Evolutionary conservation across 768 basidiomycete species (phyloP).

Genomic region (Coprinopsis cinerea): DNA sequence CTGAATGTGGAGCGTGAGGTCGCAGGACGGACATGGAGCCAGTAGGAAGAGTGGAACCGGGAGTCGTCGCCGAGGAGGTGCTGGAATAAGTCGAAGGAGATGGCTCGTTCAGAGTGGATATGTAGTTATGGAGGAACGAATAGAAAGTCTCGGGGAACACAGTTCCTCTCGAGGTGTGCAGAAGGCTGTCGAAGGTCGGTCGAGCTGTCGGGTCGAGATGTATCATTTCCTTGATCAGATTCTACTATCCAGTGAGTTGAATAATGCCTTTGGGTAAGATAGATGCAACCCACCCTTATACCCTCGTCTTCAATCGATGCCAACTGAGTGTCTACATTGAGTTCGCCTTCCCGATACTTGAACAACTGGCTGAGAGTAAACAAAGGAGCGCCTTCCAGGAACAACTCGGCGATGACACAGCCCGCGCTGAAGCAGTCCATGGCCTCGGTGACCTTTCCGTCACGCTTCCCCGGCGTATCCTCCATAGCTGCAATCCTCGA

Average conservation of each 20-base stretch:
- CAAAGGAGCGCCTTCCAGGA: constrained; percentile 87
- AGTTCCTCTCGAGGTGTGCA: constrained; percentile 67
- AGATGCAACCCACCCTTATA: constrained; percentile 58
- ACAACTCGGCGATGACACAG: constrained; percentile 93
- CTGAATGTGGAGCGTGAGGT: constrained; percentile 13
- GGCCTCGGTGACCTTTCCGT: constrained; percentile 83
- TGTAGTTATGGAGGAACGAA: constrained; percentile 89
- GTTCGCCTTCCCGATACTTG: constrained; percentile 86
- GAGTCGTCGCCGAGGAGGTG: constrained; percentile 27
- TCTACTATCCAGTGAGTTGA: constrained; percentile 41
- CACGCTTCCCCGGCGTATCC: constrained; percentile 58
- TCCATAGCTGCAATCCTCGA: constrained; percentile 39
- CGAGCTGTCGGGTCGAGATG: constrained; percentile 68
- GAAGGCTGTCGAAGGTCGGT: constrained; percentile 74
- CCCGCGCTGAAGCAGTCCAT: constrained; percentile 98
- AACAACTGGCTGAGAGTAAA: constrained; percentile 94
- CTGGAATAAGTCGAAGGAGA: constrained; percentile 37
- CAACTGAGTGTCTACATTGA: constrained; percentile 67
- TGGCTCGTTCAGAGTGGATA: constrained; percentile 72
- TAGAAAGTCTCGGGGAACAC: constrained; percentile 94
- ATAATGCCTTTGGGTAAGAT: constrained; percentile 6
- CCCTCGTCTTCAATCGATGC: constrained; percentile 72
- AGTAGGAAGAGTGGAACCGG: constrained; percentile 27
- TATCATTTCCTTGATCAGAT: constrained; percentile 87
- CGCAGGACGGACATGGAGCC: constrained; percentile 24